phyloP scores from a whole-genome alignment of 2,329 filamentous ascomycete species.

The Orbilia quercus region DNA sequence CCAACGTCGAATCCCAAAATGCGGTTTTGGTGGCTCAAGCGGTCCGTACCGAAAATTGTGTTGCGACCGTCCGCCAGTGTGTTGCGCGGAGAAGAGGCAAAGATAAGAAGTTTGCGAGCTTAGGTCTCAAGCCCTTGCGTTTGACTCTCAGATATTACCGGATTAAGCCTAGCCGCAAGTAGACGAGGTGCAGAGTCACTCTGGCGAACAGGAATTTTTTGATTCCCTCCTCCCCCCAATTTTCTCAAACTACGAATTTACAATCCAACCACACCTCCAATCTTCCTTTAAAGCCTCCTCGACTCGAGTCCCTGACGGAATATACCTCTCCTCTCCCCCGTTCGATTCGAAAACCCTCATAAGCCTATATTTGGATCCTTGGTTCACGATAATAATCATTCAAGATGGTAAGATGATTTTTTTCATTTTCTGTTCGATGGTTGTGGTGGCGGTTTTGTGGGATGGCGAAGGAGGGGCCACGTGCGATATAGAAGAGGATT shows the following conservation, averaged over 20 bases:
- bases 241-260: conserved; percentile 42
- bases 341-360: conserved; percentile 23
- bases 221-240: conserved; percentile 31
- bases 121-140: conserved; percentile 49
- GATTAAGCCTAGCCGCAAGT: conserved; percentile 12
- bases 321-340: conserved; percentile 11
- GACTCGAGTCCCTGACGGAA: conserved; percentile 31
- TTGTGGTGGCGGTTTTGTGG: conserved; percentile 38
- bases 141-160: conserved; percentile 13
- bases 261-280: conserved; percentile 37
- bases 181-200: conserved; percentile 43
- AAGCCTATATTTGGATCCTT: conserved; percentile 16
- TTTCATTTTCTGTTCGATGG: conserved; percentile 29
- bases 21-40: conserved; percentile 12
- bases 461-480: conserved; percentile 23
- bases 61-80: too few relatives aligned
- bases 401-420: conserved; percentile 51
- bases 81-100: too few relatives aligned
- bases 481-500: conserved; percentile 15
- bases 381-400: conserved; percentile 30
- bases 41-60: conserved; percentile 19
- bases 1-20: neutral
- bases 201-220: conserved; percentile 28
- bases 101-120: conserved; percentile 19
- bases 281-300: conserved; percentile 21